These are phyloP conservation scores for Olyra latifolia DNA, from an alignment of 176 grass and related monocot species.

Conservation along the genomic window DNA sequence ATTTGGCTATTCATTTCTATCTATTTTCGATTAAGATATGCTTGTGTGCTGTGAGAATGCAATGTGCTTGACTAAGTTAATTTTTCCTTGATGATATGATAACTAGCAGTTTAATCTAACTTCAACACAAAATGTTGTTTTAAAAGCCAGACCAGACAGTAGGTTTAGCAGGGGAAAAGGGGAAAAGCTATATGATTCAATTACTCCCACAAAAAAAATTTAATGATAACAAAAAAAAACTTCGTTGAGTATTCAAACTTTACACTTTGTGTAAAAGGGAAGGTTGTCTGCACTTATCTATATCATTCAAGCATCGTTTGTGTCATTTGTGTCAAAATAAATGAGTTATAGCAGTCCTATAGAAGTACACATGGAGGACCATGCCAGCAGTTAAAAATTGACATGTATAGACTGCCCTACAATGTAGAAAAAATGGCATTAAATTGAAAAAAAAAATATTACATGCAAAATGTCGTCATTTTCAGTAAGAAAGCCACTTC, in stretches of 20 bases:
- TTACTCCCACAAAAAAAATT: background rate
- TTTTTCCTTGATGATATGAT: conserved; percentile 21
- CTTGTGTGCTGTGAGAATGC: conserved; percentile 18
- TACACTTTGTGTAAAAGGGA: conserved; percentile 4
- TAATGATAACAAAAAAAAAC: conserved; percentile 8
- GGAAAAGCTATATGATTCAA: background rate
- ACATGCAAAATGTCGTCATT: background rate
- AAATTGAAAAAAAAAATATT: background rate
- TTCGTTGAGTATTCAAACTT: conserved; percentile 5
- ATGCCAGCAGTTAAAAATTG: background rate
- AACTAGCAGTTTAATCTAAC: background rate
- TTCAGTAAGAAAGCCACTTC: background rate
- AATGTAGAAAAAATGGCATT: background rate
- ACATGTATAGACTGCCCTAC: background rate
- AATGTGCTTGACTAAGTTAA: background rate
- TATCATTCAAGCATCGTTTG: background rate
- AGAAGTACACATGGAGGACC: background rate
- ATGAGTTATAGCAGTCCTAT: background rate
- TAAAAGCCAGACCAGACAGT: background rate
- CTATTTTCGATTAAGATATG: background rate
- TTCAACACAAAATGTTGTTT: conserved; percentile 8
- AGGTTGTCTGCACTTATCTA: background rate
- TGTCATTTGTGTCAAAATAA: conserved; percentile 9
- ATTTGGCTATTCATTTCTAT: conserved; percentile 15
- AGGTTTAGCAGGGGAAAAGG: conserved; percentile 1